phyloP scores from a whole-genome alignment of 305 asterid species.

The Plantago lanceolata region DNA sequence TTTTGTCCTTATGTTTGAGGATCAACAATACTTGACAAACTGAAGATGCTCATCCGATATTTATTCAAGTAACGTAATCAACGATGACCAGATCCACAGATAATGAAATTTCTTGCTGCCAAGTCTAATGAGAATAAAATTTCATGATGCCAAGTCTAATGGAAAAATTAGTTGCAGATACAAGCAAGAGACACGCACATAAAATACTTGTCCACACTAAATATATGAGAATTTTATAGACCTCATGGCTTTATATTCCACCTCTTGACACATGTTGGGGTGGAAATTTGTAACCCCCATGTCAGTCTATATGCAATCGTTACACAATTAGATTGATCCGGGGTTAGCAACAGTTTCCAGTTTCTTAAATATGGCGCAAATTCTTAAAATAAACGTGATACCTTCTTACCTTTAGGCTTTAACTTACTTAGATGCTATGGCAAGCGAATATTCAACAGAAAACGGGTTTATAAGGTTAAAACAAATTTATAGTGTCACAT shows the following conservation, averaged over 20 bases:
- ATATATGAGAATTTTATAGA: not conserved
- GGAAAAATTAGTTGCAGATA: not conserved
- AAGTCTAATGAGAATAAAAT: not conserved
- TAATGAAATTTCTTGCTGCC: slow-evolving; percentile 10
- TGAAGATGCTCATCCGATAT: slow-evolving; percentile 30
- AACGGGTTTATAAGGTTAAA: not conserved
- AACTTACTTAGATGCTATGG: not conserved
- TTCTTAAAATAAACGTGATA: slow-evolving; percentile 1
- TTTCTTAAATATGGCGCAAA: not conserved
- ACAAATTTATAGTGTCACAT: slow-evolving; percentile 6
- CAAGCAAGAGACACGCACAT: not conserved
- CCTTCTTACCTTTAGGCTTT: not conserved
- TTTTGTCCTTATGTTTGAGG: slow-evolving; percentile 30
- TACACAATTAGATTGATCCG: not conserved
- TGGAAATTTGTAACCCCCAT: not conserved
- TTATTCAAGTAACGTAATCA: not conserved
- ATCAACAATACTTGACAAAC: slow-evolving; percentile 32
- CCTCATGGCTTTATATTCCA: not conserved
- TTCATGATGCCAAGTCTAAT: not conserved
- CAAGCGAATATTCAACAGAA: not conserved
- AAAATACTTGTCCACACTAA: not conserved
- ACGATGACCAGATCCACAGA: not conserved
- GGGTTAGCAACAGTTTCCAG: not conserved
- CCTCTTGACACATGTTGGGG: not conserved
- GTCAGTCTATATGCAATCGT: not conserved